These are phyloP conservation scores for Pythium apleroticum DNA, from an alignment of 352 stramenopile genomes.

Conservation along the genomic window DNA sequence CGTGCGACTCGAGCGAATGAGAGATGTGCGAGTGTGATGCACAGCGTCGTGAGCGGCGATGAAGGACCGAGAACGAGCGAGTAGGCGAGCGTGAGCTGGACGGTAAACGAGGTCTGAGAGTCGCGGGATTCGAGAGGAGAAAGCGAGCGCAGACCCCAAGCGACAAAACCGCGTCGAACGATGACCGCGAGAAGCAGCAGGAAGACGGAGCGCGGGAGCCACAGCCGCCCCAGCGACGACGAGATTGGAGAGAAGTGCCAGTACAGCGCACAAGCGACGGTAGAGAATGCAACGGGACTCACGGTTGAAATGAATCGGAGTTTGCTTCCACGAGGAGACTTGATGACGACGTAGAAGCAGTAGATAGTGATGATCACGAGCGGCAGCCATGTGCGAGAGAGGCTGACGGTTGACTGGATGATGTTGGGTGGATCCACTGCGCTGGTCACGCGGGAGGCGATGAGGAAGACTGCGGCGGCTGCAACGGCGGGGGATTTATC, in stretches of 20 bases:
- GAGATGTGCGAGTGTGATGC: constrained; percentile 39
- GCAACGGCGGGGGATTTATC: neutral
- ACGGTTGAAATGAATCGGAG: no score
- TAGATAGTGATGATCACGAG: constrained; percentile 28
- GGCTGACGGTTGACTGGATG: constrained; percentile 48
- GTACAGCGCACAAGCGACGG: constrained; percentile 27
- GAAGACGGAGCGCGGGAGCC: constrained; percentile 60
- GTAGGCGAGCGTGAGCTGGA: constrained; percentile 45
- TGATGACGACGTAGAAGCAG: neutral
- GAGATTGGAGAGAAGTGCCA: constrained; percentile 47
- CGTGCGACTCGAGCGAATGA: constrained; percentile 43
- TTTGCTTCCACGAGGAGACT: constrained; percentile 5
- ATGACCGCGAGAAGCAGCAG: constrained; percentile 26
- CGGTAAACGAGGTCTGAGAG: constrained; percentile 20
- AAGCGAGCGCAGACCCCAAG: no score
- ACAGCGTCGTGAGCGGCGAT: constrained; percentile 56
- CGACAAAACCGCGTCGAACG: constrained; percentile 14
- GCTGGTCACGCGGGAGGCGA: constrained; percentile 41
- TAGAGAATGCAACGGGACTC: neutral
- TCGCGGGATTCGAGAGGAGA: neutral
- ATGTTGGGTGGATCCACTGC: constrained; percentile 65
- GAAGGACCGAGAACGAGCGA: constrained; percentile 67
- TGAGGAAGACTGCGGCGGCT: constrained; percentile 38
- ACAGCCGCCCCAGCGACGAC: constrained; percentile 41
- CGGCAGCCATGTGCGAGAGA: constrained; percentile 35